Conservation (phyloP, 371 early-diverging fungal species). For the Zancudomyces culisetae region DNA sequence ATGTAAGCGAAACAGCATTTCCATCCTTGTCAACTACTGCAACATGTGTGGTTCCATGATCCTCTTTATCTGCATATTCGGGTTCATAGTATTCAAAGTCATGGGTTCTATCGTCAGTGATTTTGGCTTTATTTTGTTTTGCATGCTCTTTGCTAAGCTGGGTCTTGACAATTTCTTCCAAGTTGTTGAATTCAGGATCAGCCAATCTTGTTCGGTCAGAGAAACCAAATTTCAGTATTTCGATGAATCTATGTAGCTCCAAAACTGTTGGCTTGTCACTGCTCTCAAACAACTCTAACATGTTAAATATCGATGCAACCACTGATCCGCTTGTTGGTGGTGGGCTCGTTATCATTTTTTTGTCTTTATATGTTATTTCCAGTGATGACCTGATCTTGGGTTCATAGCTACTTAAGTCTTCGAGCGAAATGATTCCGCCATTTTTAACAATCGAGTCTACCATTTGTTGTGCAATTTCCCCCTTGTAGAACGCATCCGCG, state of each 20-base stretch:
- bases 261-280: constrained; percentile 28
- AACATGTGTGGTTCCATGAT: constrained; percentile 94
- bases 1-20: constrained; percentile 72
- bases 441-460: constrained; percentile 39
- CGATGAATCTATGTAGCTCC: constrained; percentile 61
- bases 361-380: constrained; percentile 54
- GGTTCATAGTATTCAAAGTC: constrained; percentile 55
- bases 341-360: constrained; percentile 38
- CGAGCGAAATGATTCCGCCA: constrained; percentile 66
- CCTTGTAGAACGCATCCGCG: constrained; percentile 68
- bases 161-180: constrained; percentile 30
- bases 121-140: constrained; percentile 36
- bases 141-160: constrained; percentile 53
- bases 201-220: constrained; percentile 66
- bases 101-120: constrained; percentile 42
- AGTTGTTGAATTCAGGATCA: constrained; percentile 55
- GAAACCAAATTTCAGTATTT: constrained; percentile 80
- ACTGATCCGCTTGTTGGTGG: constrained; percentile 71
- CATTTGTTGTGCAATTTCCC: constrained; percentile 56
- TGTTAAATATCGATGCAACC: constrained; percentile 64
- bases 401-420: constrained; percentile 59
- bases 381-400: constrained; percentile 38
- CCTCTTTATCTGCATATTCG: constrained; percentile 48
- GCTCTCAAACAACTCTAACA: constrained; percentile 65
- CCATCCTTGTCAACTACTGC: constrained; percentile 74